These are phyloP conservation scores for Candida fluviatilis DNA, from an alignment of 805 yeast genomes.

Conservation along the genomic window DNA sequence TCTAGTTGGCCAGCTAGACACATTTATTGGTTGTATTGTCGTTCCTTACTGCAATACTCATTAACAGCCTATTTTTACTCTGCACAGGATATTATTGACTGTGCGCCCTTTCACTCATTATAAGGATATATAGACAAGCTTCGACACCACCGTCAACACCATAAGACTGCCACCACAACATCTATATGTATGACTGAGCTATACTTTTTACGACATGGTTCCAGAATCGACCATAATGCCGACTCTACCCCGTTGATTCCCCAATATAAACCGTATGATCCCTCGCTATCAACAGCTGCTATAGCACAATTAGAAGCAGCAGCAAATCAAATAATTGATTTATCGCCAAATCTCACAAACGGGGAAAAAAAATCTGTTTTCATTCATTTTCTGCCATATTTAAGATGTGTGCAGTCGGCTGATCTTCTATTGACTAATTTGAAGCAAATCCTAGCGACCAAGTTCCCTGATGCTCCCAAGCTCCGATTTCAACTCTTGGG, in stretches of 20 bases:
- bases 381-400: conserved; percentile 40
- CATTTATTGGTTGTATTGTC: too few relatives aligned
- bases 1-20: too few relatives aligned
- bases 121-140: too few relatives aligned
- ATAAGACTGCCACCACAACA: too few relatives aligned
- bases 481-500: conserved; percentile 36
- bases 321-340: conserved; percentile 24
- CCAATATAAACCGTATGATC: conserved; percentile 32
- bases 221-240: conserved; percentile 35
- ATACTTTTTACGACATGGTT: conserved; percentile 42
- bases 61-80: too few relatives aligned
- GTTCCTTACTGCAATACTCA: too few relatives aligned
- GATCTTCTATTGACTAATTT: conserved; percentile 32
- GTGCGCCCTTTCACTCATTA: too few relatives aligned
- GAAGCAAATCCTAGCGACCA: conserved; percentile 16
- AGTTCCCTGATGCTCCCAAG: conserved; percentile 24
- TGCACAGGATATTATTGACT: too few relatives aligned
- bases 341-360: conserved; percentile 18
- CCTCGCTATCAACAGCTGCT: conserved; percentile 30
- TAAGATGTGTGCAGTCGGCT: conserved; percentile 42
- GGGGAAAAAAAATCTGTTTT: conserved; percentile 22
- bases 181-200: conserved; percentile 35
- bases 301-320: conserved; percentile 21
- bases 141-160: too few relatives aligned
- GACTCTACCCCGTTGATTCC: conserved; percentile 24